Evolutionary conservation across 2,329 filamentous ascomycete genomes (phyloP).

Genomic region (Mollisiaceae sp.): DNA sequence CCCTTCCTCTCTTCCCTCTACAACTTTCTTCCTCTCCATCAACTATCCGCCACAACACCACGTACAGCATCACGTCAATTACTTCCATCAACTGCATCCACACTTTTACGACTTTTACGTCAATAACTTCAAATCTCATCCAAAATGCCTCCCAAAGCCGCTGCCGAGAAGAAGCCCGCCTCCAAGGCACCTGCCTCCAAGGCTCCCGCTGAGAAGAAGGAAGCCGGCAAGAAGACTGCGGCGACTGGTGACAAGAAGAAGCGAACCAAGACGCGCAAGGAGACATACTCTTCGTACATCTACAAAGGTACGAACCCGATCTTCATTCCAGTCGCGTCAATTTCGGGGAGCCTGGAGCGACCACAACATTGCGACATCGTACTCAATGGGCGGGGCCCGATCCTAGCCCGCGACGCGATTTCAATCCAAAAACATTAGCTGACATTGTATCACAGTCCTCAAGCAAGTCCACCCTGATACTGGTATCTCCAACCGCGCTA

Average conservation of each 20-base stretch:
- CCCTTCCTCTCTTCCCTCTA: conserved; percentile 9
- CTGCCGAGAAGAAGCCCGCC: conserved; percentile 97
- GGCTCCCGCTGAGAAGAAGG: conserved; percentile 96
- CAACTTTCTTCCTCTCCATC: conserved; percentile 15
- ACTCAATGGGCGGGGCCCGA: conserved; percentile 6
- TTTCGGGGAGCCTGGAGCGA: conserved; percentile 29
- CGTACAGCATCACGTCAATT: conserved; percentile 6
- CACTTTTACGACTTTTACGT: conserved; percentile 34
- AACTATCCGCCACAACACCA: conserved; percentile 9
- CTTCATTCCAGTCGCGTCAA: conserved; percentile 33
- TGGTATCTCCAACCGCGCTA: conserved; percentile 99
- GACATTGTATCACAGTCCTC: conserved; percentile 68
- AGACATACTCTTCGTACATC: conserved; percentile 99
- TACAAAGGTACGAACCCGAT: conserved; percentile 83
- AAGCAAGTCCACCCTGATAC: conserved; percentile 99
- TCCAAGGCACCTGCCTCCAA: conserved; percentile 90
- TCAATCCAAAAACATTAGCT: conserved; percentile 42
- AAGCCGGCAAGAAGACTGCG: conserved; percentile 99
- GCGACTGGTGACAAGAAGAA: conserved; percentile 99
- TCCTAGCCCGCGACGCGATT: conserved; percentile 31
- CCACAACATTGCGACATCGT: conserved; percentile 21
- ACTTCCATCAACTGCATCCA: conserved; percentile 36
- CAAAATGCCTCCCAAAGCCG: conserved; percentile 95
- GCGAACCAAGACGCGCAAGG: conserved; percentile 99
- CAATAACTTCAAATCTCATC: conserved; percentile 34